Evolutionary conservation across 1,139 yeast species (phyloP).

Genomic region (Scheffersomyces titani): DNA sequence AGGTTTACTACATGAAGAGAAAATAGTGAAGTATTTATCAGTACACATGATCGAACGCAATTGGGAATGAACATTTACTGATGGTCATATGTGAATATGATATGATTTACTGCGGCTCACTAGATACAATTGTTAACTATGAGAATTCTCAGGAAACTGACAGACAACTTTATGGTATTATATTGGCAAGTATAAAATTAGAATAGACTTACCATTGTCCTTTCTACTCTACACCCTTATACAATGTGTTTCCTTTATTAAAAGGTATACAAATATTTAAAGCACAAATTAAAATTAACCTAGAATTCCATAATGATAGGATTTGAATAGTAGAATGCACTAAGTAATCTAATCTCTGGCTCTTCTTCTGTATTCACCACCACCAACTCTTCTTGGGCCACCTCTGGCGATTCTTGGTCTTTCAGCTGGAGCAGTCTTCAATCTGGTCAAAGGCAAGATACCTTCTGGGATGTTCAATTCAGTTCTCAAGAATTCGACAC

Average conservation of each 20-base stretch:
- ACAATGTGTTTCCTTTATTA: conserved; percentile 3
- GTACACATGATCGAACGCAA: too few species aligned
- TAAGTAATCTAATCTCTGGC: conserved; percentile 41
- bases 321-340: conserved; percentile 11
- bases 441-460: conserved; percentile 98
- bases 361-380: conserved; percentile 49
- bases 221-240: background rate
- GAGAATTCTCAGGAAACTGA: too few species aligned
- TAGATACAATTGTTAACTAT: too few species aligned
- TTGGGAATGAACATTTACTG: too few species aligned
- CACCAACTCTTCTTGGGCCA: conserved; percentile 35
- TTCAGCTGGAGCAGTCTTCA: conserved; percentile 90
- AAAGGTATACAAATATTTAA: conserved; percentile 2
- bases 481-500: conserved; percentile 97
- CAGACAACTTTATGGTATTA: background rate
- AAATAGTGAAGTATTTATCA: too few species aligned
- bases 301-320: conserved; percentile 8
- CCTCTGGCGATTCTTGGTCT: conserved; percentile 64
- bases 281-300: conserved; percentile 14
- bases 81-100: too few species aligned
- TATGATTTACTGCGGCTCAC: too few species aligned
- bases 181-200: background rate
- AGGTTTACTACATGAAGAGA: too few species aligned
- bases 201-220: background rate
- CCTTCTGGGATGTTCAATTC: conserved; percentile 99